Percentiles rank a stretch among this genome's conserved stretches.
These are phyloP conservation scores for Gardenia jasminoides DNA, from an alignment of 257 asterid species.

Conservation along the genomic window DNA sequence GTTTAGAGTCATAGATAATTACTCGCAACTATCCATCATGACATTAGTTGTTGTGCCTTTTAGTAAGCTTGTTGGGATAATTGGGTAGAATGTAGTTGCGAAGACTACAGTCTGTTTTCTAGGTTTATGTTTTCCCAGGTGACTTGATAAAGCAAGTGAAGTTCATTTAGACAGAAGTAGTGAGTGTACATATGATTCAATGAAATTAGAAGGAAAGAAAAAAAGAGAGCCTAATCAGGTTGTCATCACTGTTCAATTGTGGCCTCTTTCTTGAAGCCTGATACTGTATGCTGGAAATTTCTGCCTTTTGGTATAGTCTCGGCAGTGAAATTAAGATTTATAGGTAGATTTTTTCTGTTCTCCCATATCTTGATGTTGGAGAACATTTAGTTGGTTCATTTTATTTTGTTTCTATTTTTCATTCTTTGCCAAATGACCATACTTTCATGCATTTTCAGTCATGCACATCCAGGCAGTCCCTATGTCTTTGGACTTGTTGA, in stretches of 20 bases:
- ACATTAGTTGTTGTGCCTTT: background rate
- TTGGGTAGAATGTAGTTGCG: background rate
- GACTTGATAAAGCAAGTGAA: background rate
- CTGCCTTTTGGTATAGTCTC: background rate
- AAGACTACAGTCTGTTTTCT: background rate
- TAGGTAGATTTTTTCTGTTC: background rate
- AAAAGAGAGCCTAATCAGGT: background rate
- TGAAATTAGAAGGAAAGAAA: background rate
- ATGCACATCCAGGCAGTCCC: conserved; percentile 99
- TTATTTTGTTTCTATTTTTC: background rate
- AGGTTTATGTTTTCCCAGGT: background rate
- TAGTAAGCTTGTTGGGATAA: background rate
- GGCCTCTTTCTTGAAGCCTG: background rate
- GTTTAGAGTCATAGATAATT: background rate
- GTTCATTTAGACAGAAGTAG: background rate
- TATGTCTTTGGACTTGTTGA: conserved; percentile 96
- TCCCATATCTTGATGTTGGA: background rate
- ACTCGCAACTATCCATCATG: background rate
- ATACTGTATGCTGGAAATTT: background rate
- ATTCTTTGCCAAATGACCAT: background rate
- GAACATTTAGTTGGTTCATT: background rate
- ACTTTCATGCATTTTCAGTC: conserved; percentile 49
- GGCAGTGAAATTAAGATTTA: background rate
- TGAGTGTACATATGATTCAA: no score
- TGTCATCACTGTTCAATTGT: background rate